Evolutionary conservation across 108 stramenopile genomes (phyloP).

Genomic region (Cyclotella kingstonii): DNA sequence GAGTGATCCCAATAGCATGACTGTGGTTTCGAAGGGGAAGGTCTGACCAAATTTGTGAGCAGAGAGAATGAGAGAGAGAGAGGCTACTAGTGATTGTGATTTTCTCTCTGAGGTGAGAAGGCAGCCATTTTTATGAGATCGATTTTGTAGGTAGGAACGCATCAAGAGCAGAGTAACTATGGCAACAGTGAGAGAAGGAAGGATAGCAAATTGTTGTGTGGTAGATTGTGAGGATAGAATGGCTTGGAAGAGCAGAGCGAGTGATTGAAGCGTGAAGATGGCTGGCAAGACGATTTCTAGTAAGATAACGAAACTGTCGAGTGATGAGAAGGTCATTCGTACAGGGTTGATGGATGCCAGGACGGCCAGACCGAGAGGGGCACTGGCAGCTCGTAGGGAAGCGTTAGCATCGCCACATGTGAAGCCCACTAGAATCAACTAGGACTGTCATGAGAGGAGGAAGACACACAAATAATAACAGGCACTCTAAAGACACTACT

Average conservation of each 20-base stretch:
- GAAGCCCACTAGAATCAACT: not conserved
- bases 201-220: not conserved
- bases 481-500: not conserved
- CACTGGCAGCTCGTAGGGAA: constrained; percentile 11
- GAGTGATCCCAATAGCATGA: constrained; percentile 13
- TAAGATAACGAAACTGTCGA: not conserved
- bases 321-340: not conserved
- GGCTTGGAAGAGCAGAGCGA: not conserved
- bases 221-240: not conserved
- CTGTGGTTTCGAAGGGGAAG: not conserved
- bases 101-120: constrained; percentile 30
- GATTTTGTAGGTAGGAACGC: constrained; percentile 16
- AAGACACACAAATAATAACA: not conserved
- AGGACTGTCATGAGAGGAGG: not conserved
- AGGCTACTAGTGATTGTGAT: constrained; percentile 22
- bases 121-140: constrained; percentile 35
- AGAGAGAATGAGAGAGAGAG: constrained; percentile 16
- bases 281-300: not conserved
- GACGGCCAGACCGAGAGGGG: constrained; percentile 15
- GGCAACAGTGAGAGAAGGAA: constrained; percentile 11
- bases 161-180: constrained; percentile 18
- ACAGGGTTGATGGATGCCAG: constrained; percentile 12
- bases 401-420: not conserved
- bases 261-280: not conserved
- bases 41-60: not conserved